Conservation (phyloP, 2,329 filamentous ascomycete genomes). For the Basipetospora chlamydospora region DNA sequence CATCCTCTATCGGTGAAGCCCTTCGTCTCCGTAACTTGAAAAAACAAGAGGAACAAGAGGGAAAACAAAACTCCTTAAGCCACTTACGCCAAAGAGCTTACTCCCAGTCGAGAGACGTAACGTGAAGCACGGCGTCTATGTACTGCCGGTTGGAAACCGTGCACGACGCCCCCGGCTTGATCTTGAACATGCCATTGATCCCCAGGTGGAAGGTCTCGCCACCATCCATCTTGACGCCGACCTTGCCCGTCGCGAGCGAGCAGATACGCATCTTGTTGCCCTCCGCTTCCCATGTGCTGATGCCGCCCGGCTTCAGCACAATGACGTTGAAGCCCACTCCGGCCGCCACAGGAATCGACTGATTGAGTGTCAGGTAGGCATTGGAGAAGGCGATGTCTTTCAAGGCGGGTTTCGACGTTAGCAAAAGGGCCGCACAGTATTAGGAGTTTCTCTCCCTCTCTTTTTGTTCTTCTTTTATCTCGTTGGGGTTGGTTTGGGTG, state of each 20-base stretch:
- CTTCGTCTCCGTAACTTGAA: no score
- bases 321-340: constrained; percentile 26
- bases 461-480: no score
- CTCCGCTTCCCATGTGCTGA: constrained; percentile 16
- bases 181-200: constrained; percentile 27
- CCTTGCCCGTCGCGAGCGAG: constrained; percentile 25
- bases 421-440: neutral
- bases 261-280: constrained; percentile 21
- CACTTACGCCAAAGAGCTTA: neutral
- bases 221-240: constrained; percentile 20
- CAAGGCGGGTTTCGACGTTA: no score
- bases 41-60: no score
- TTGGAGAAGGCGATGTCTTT: constrained; percentile 31
- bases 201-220: constrained; percentile 25
- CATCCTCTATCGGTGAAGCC: no score
- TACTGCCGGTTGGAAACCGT: constrained; percentile 28
- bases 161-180: constrained; percentile 23
- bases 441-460: no score
- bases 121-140: constrained; percentile 26
- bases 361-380: constrained; percentile 22
- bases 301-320: constrained; percentile 23
- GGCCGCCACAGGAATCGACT: constrained; percentile 20
- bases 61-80: no score
- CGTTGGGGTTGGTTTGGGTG: neutral
- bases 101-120: constrained; percentile 17